Evolutionary conservation across 1,284 basidiomycete genomes (phyloP).

Genomic region (Volvariella surrecta): DNA sequence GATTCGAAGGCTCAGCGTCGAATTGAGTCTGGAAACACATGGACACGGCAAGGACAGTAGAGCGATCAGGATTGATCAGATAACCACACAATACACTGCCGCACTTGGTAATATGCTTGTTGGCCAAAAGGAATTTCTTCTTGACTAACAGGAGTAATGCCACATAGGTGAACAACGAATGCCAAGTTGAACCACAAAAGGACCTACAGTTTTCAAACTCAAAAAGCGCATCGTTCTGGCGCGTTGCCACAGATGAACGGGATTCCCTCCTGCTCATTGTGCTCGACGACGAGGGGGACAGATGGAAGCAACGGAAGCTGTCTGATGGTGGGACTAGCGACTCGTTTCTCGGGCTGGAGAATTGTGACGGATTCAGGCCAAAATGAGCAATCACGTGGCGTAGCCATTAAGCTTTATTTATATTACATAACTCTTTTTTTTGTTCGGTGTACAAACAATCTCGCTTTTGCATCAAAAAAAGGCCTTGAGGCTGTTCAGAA

Average conservation of each 20-base stretch:
- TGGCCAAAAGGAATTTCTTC: slow-evolving; percentile 82
- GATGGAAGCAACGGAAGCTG: not conserved
- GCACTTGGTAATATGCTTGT: slow-evolving; percentile 84
- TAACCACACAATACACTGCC: slow-evolving; percentile 11
- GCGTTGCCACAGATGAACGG: slow-evolving; percentile 53
- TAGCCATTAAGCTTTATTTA: not conserved
- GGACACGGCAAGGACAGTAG: too few species aligned
- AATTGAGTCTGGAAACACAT: slow-evolving; percentile 53
- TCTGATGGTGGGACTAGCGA: not conserved
- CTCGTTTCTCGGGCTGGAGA: too few species aligned
- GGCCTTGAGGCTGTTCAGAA: not conserved
- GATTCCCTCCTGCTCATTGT: slow-evolving; percentile 78
- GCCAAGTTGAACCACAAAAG: not conserved
- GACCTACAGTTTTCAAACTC: slow-evolving; percentile 77
- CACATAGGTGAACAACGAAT: slow-evolving; percentile 15
- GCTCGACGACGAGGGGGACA: slow-evolving; percentile 21
- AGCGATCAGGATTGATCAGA: too few species aligned
- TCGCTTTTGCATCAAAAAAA: not conserved
- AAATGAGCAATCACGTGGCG: not conserved
- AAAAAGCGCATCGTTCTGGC: slow-evolving; percentile 70
- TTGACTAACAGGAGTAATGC: slow-evolving; percentile 51
- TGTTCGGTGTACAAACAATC: too few species aligned
- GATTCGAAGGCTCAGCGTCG: slow-evolving; percentile 70
- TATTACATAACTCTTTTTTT: not conserved
- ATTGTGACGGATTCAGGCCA: too few species aligned